A percentile compares a stretch with the other conserved stretches of the same genome.
phyloP scores from a whole-genome alignment of 352 stramenopile genomes.

The Globisporangium mamillatum region DNA sequence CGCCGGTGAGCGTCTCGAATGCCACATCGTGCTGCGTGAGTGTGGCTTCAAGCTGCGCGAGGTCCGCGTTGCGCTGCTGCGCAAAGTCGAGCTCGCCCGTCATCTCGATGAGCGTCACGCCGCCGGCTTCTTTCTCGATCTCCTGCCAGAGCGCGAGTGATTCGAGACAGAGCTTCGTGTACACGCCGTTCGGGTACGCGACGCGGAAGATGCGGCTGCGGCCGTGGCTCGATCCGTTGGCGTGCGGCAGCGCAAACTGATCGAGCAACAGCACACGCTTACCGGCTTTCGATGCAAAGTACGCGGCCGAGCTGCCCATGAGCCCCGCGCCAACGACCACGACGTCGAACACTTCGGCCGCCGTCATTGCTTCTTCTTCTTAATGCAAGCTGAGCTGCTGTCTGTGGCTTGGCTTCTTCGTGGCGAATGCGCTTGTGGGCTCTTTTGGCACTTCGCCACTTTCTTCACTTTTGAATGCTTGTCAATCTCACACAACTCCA shows the following conservation, averaged over 20 bases:
- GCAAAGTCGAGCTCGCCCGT: constrained; percentile 63
- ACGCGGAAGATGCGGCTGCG: constrained; percentile 79
- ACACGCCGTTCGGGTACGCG: constrained; percentile 66
- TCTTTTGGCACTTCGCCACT: neutral
- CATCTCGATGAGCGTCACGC: constrained; percentile 48
- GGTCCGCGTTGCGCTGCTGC: constrained; percentile 23
- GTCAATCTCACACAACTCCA: neutral
- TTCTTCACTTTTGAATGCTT: neutral
- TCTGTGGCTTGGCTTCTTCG: neutral
- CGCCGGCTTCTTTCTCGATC: constrained; percentile 35
- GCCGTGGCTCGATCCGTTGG: constrained; percentile 71
- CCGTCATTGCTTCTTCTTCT: neutral
- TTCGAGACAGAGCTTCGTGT: constrained; percentile 66
- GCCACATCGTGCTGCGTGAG: constrained; percentile 30
- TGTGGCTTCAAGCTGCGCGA: constrained; percentile 29
- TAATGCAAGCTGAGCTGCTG: neutral
- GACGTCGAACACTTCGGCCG: constrained; percentile 33
- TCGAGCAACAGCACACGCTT: constrained; percentile 69
- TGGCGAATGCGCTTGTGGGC: neutral
- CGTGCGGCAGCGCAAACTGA: constrained; percentile 63
- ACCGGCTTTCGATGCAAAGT: constrained; percentile 38
- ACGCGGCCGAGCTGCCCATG: constrained; percentile 69
- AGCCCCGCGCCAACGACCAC: constrained; percentile 56
- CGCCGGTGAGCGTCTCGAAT: constrained; percentile 40
- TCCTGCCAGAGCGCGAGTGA: constrained; percentile 59